A percentile compares a stretch with the other conserved stretches of the same genome.
Conservation (phyloP, 1,284 basidiomycete species). For the Athelia sp. region DNA sequence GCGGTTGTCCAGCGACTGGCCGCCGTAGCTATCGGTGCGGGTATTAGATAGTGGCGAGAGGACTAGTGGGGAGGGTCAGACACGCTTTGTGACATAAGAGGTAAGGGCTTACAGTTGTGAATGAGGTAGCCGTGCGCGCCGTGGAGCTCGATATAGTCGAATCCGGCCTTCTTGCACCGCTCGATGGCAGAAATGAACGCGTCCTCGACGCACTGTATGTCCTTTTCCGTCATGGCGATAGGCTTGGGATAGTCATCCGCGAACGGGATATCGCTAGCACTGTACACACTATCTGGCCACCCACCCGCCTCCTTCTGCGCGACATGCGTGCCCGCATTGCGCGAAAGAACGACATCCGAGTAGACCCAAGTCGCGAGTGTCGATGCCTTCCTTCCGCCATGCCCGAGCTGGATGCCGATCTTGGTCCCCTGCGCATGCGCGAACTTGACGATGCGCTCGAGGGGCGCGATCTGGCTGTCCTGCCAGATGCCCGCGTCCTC, state of each 20-base stretch:
- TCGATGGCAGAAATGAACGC: constrained; percentile 63
- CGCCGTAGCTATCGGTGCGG: constrained; percentile 72
- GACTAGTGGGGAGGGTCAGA: constrained; percentile 48
- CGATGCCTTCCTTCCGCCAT: constrained; percentile 59
- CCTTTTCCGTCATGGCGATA: constrained; percentile 43
- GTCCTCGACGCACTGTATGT: constrained; percentile 58
- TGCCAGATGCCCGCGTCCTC: constrained; percentile 44
- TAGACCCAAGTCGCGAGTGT: constrained; percentile 42
- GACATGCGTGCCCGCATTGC: constrained; percentile 14
- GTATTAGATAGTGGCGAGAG: constrained; percentile 68
- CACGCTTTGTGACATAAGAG: constrained; percentile 25
- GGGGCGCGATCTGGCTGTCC: constrained; percentile 48
- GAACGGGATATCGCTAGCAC: constrained; percentile 51
- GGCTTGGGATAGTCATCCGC: constrained; percentile 44
- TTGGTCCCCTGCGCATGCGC: constrained; percentile 42
- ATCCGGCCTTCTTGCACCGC: constrained; percentile 59
- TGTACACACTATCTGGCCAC: constrained; percentile 54
- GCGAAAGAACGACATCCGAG: constrained; percentile 20
- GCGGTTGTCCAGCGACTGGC: constrained; percentile 69
- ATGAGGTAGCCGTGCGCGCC: constrained; percentile 1
- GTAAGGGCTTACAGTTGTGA: constrained; percentile 11
- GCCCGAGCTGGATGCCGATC: constrained; percentile 59
- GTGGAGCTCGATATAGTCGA: constrained; percentile 34
- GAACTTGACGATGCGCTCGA: constrained; percentile 54
- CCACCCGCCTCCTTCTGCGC: constrained; percentile 42